Percentiles rank a stretch among this genome's conserved stretches.
Conservation (phyloP, 208 protist genomes). For the Wallacemonas collosoma region DNA sequence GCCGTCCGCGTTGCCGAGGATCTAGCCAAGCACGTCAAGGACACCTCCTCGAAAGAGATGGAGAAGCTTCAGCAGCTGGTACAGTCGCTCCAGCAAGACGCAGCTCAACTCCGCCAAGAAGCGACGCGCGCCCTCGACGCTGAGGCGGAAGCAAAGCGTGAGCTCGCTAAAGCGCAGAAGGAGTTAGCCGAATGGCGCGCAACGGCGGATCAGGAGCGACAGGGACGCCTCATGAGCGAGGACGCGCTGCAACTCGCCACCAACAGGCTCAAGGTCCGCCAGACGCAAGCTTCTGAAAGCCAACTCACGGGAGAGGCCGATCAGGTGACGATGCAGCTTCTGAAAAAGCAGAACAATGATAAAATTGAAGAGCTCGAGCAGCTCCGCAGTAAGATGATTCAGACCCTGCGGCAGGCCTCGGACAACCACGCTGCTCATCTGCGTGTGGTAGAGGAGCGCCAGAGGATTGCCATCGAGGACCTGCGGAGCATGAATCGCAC, state of each 20-base stretch:
- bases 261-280: conserved; percentile 22
- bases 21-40: conserved; percentile 49
- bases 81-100: conserved; percentile 17
- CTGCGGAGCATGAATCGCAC: conserved; percentile 52
- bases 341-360: conserved; percentile 63
- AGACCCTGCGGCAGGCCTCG: conserved; percentile 61
- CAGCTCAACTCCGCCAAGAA: conserved; percentile 34
- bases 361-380: conserved; percentile 76
- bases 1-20: conserved; percentile 62
- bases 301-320: conserved; percentile 36
- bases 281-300: conserved; percentile 32
- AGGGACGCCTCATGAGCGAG: conserved; percentile 20
- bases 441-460: conserved; percentile 77
- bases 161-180: conserved; percentile 14
- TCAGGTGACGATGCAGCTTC: conserved; percentile 55
- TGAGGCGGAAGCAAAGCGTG: conserved; percentile 28
- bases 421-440: conserved; percentile 84
- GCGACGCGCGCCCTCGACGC: conserved; percentile 35
- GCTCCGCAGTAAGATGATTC: conserved; percentile 63
- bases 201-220: conserved; percentile 19
- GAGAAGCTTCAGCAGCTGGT: conserved; percentile 27
- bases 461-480: conserved; percentile 62
- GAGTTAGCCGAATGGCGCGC: conserved; percentile 23
- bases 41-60: conserved; percentile 32
- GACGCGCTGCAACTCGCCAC: conserved; percentile 28